A percentile compares a stretch with the other conserved stretches of the same genome.
Conservation (phyloP, 2,329 filamentous ascomycete species). For the Exophiala oligosperma region DNA sequence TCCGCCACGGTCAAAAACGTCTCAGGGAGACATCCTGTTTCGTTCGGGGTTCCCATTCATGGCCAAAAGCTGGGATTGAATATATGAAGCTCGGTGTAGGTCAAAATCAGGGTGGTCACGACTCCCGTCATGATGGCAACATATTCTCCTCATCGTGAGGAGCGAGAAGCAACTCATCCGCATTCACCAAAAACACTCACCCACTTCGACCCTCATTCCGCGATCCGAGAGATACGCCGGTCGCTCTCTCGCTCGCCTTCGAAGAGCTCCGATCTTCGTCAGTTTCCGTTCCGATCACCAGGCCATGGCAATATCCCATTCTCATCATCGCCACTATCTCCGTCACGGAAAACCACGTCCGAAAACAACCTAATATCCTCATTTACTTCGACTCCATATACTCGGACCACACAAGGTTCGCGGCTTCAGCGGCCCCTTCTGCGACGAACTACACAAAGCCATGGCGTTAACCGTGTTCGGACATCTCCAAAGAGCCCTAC, state of each 20-base stretch:
- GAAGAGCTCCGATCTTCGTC: constrained; percentile 66
- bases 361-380: constrained; percentile 53
- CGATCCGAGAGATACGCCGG: constrained; percentile 78
- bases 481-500: constrained; percentile 79
- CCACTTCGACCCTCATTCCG: constrained; percentile 77
- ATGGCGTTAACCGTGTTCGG: constrained; percentile 55
- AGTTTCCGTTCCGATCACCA: constrained; percentile 50
- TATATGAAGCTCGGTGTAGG: constrained; percentile 3
- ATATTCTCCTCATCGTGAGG: constrained; percentile 51
- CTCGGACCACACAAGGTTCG: constrained; percentile 65
- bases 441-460: constrained; percentile 39
- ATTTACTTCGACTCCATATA: constrained; percentile 56
- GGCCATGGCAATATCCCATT: constrained; percentile 52
- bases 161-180: constrained; percentile 77
- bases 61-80: constrained; percentile 12
- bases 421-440: constrained; percentile 55
- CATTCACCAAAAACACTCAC: constrained; percentile 82
- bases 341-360: constrained; percentile 55
- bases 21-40: constrained; percentile 5
- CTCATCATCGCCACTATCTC: constrained; percentile 57
- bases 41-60: constrained; percentile 13
- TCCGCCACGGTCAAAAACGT: background rate
- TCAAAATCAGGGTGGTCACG: constrained; percentile 10
- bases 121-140: constrained; percentile 45
- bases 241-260: constrained; percentile 94